Evolutionary conservation across 371 early-diverging fungal genomes (phyloP), one percentile per base, ranked within the genome.

Genomic region (Rhizopus delemar): DNA sequence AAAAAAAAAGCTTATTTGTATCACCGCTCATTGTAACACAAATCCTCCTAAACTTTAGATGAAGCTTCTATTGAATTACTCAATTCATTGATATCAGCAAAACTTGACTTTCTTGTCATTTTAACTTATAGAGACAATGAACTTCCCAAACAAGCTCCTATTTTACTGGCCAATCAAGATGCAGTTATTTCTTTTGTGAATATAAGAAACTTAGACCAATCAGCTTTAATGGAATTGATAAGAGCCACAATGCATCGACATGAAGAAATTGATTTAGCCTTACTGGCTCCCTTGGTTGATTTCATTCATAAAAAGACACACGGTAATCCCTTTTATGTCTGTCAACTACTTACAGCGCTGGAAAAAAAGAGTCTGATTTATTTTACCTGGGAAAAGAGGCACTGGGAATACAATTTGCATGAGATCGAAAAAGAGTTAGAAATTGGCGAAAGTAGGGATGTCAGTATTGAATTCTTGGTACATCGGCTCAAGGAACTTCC

Each of bases 321-420:
- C 15, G 79, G 79, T 3, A 79, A 79, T 41, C 76, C 79, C 4
- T 79, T 79, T 53, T 76, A 76, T 53, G 71, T 65, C 1, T 66
- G 70, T 38, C 79, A 79, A 33, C 48, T 79, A 3, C 50, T 79
- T 4, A 62, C 70, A 13, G 65, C 79, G 0, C 56, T 79, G 16
- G 79, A 74, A 64, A 75, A 72, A 56, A 79, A 75, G 36, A 74
- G 70, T n/a, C 33, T 75, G 5, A 63, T 79, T 16, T 79, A 69
- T 52, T 79, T 79, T 39, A 70, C 72, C 1, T 79, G 79, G 79
- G 73, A 74, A 51, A 70, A 75, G 51, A 62, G 67, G 52, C 68
- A 74, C 4, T 79, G 79, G 79, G 79, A 79, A 22, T 79, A 79
- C 60, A 79, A 76, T 57, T 41, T 79, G 4, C 70, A 75, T 35